Evolutionary conservation across 164 flowering plant species (phyloP).

Genomic region (Vitis rotundifolia): DNA sequence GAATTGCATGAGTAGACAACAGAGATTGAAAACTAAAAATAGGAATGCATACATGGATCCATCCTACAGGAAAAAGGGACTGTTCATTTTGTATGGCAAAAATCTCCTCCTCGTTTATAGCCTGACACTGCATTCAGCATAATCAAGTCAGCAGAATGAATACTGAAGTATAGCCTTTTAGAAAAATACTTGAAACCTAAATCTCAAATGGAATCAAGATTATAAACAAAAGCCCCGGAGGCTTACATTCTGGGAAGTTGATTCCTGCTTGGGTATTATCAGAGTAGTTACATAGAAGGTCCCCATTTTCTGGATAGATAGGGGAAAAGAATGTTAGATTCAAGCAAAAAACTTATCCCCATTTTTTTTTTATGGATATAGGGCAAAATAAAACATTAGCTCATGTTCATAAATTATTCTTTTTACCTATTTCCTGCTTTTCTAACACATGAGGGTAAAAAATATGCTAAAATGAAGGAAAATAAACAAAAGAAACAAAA

Average conservation of each 20-base stretch:
- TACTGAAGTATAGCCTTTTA: background rate
- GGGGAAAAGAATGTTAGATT: background rate
- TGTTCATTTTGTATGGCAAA: constrained; percentile 61
- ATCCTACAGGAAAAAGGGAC: constrained; percentile 76
- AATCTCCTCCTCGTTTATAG: constrained; percentile 75
- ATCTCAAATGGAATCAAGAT: constrained; percentile 4
- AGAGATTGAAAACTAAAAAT: background rate
- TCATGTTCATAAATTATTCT: too few relatives aligned
- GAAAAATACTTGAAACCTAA: background rate
- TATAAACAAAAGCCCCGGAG: background rate
- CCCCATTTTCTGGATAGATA: constrained; percentile 44
- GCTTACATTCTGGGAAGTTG: constrained; percentile 53
- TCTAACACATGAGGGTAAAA: too few relatives aligned
- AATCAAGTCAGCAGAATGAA: constrained; percentile 1
- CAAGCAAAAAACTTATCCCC: background rate
- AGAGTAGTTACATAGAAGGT: constrained; percentile 65
- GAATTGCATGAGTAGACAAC: background rate
- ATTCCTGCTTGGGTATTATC: constrained; percentile 82
- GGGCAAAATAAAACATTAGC: too few relatives aligned
- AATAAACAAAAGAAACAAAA: too few relatives aligned
- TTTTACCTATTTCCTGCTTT: too few relatives aligned
- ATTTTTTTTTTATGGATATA: too few relatives aligned
- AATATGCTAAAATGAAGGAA: too few relatives aligned
- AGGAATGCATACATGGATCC: constrained; percentile 72
- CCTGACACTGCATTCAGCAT: constrained; percentile 59